Conservation (phyloP, 352 stramenopile genomes). For the Pythium biforme region DNA sequence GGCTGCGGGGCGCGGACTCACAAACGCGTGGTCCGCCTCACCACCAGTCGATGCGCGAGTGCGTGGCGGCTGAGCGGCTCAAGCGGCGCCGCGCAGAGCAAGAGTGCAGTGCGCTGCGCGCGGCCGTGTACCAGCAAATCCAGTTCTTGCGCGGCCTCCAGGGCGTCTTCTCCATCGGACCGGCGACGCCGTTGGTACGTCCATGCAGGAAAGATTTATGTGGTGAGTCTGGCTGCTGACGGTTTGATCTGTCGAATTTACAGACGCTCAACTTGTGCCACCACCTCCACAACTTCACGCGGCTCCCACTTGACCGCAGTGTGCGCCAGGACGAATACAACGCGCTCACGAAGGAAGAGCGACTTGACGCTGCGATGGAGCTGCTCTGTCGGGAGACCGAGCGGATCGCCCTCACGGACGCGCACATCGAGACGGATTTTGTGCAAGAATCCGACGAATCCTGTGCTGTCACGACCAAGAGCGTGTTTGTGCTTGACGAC, state of each 20-base stretch:
- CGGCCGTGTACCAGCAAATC: slow-evolving; percentile 8
- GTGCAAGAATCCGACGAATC: background rate
- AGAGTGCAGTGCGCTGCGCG: slow-evolving; percentile 12
- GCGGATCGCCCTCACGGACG: background rate
- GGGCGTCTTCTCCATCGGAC: background rate
- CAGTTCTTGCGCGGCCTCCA: slow-evolving; percentile 13
- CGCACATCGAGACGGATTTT: slow-evolving; percentile 8
- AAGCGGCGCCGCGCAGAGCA: slow-evolving; percentile 11
- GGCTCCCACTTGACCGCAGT: slow-evolving; percentile 7
- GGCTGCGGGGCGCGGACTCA: background rate
- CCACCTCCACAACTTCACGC: slow-evolving; percentile 26
- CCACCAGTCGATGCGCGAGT: background rate
- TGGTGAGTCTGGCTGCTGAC: background rate
- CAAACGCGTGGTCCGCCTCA: background rate
- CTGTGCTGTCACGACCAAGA: slow-evolving; percentile 32
- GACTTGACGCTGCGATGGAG: slow-evolving; percentile 10
- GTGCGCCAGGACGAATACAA: slow-evolving; percentile 14
- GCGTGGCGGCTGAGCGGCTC: background rate
- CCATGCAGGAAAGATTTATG: background rate
- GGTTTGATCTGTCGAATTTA: background rate
- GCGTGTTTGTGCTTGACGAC: slow-evolving; percentile 39
- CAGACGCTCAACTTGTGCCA: slow-evolving; percentile 21
- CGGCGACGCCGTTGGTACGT: background rate
- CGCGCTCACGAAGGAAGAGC: slow-evolving; percentile 4
- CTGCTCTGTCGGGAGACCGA: slow-evolving; percentile 17